Conservation (phyloP, 208 protist species). For the Wallacemonas sp. region DNA sequence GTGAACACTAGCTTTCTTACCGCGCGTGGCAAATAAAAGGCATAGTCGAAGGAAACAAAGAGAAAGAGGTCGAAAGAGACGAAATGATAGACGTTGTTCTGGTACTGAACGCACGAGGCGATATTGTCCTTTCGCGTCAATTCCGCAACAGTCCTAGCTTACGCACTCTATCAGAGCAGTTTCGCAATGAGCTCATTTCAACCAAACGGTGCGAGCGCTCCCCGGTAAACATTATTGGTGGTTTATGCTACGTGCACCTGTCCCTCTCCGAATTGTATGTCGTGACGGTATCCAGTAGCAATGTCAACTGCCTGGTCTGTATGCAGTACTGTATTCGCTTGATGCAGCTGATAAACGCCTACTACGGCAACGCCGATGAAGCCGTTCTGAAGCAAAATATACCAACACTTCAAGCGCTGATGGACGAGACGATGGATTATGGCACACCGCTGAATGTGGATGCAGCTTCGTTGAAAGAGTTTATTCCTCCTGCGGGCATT, state of each 20-base stretch:
- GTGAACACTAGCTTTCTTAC: too few relatives aligned
- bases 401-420: slow-evolving; percentile 96
- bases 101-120: slow-evolving; percentile 88
- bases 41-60: neutral
- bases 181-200: slow-evolving; percentile 84
- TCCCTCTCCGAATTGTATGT: slow-evolving; percentile 91
- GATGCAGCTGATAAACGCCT: slow-evolving; percentile 87
- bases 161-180: slow-evolving; percentile 81
- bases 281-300: slow-evolving; percentile 90
- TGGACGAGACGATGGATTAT: slow-evolving; percentile 99
- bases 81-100: slow-evolving; percentile 84
- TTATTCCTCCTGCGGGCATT: slow-evolving; percentile 83
- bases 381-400: slow-evolving; percentile 96
- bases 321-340: slow-evolving; percentile 87
- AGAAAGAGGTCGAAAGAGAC: too few relatives aligned
- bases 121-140: slow-evolving; percentile 84
- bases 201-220: slow-evolving; percentile 66
- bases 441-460: slow-evolving; percentile 97
- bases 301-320: slow-evolving; percentile 90
- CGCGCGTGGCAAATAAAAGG: too few relatives aligned
- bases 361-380: slow-evolving; percentile 94
- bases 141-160: slow-evolving; percentile 80
- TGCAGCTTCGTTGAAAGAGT: slow-evolving; percentile 85
- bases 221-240: slow-evolving; percentile 90
- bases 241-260: slow-evolving; percentile 91